Base-by-base conservation (phyloP, 257 asterid species). In the Pogostemon cablin region DNA sequence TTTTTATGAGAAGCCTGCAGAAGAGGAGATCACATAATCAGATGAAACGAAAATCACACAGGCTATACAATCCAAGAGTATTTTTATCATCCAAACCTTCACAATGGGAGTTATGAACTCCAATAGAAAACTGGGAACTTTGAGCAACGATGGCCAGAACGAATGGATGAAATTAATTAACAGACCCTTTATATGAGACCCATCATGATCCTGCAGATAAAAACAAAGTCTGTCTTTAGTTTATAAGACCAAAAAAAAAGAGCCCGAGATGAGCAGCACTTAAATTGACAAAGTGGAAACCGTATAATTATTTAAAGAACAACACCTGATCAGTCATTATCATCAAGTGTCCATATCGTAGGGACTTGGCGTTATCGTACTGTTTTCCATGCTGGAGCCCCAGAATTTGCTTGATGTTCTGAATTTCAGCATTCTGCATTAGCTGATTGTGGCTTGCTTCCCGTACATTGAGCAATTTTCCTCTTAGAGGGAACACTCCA, bases 311-410 rank as follows among this genome's bases (percentile, higher is more conserved):
- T 37, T 12, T 40, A 52, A 59, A 72, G 59, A 40, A 65, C 50
- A 56, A 49, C 6, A 91, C 99, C 98, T 95, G 99, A 82, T 95
- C 99, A 15, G 99, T 95, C 99, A 95, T 91, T 80, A 95, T 89
- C 99, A 95, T 95, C 82, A 91, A 76, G 53, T 89, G 97, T 6
- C 99, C 98, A 75, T 95, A 95, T 87, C 96, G 82, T 63, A 95
- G 88, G 32, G 95, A 77, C 78, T 91, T 95, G 70, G 79, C 86
- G 79, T 78, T 85, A 4, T 86, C 93, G 72, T 95, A 95, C 65
- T 78, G 85, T 78, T 87, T 85, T 17, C 90, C 96, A 56, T 88
- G 93, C 83, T 95, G 96, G 40, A 95, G 97, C 64, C 98, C 99
- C 10, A 95, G 79, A 80, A 95, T 91, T 78, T 89, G 86, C 85